Evolutionary conservation across 2,329 filamentous ascomycete genomes (phyloP).

Genomic region (Ilyonectria destructans): DNA sequence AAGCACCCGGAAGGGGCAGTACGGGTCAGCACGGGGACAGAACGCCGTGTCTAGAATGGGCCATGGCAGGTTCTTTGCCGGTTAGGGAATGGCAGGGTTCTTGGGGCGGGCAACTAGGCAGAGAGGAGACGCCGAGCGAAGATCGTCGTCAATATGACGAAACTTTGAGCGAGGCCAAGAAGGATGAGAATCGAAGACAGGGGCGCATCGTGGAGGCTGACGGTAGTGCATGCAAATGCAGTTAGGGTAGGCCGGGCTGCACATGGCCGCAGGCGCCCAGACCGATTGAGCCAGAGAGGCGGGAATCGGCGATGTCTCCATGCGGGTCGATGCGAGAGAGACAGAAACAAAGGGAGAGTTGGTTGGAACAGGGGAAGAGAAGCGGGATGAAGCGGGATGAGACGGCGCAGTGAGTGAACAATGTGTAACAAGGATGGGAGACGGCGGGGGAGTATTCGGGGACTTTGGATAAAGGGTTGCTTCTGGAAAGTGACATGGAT

Average conservation of each 20-base stretch:
- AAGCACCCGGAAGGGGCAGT: background rate
- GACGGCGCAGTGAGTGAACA: background rate
- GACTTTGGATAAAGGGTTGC: background rate
- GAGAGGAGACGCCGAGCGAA: slow-evolving; percentile 14
- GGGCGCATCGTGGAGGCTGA: slow-evolving; percentile 26
- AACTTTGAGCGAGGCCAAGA: slow-evolving; percentile 20
- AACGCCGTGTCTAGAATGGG: background rate
- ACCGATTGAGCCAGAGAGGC: slow-evolving; percentile 26
- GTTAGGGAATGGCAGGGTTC: slow-evolving; percentile 7
- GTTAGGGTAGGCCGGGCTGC: slow-evolving; percentile 16
- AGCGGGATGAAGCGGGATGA: background rate
- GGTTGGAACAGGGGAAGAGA: background rate
- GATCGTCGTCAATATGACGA: slow-evolving; percentile 32
- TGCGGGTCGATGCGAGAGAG: slow-evolving; percentile 19
- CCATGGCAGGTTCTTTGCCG: slow-evolving; percentile 9
- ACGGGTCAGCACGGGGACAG: slow-evolving; percentile 14
- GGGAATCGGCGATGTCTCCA: slow-evolving; percentile 23
- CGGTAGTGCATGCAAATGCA: slow-evolving; percentile 28
- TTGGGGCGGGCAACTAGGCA: background rate
- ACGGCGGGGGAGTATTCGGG: background rate
- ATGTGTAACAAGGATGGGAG: background rate
- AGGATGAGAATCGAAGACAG: slow-evolving; percentile 18
- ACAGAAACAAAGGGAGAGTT: slow-evolving; percentile 4
- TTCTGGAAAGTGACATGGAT: background rate
- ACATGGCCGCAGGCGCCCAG: slow-evolving; percentile 29